Base-by-base conservation (phyloP, 345 rosid genomes). In the Melaleuca quinquenervia region DNA sequence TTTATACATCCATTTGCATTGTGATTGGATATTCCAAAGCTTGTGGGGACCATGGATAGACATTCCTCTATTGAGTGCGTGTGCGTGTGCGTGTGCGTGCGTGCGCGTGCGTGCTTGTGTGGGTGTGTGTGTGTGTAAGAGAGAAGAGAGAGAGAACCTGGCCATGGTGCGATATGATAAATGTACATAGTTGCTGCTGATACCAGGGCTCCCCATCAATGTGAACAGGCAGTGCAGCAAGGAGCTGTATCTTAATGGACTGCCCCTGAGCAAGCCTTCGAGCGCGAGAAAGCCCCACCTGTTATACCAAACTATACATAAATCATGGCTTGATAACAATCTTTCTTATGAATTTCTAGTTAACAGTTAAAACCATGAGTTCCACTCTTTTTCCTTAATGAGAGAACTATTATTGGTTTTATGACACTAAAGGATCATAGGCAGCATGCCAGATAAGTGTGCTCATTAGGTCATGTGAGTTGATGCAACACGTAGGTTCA, bases 131-230 rank as follows among this genome's bases (percentile, higher is more conserved):
- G 36, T 51, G 82, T 21, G 52, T 11, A 75, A 84, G 83, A 84
- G 64, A 83, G 89, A 87, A 82, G 89, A 85, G 89, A 90, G 82
- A 84, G 84, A 74, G 75, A 48, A 97, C 99, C 99, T 95, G 98
- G 86, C 99, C 95, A 86, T 97, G 98, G 90, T 97, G 99, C 5
- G 98, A 91, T 89, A 96, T 94, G 84, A 86, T 87, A 87, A 97
- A 83, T 27, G 96, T 93, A 87, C 99, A 96, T 1, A 96, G 96
- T 52, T 94, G 91, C 91, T 97, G 98, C 91, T 97, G 98, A 90
- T 32, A 91, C 99, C 99, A 97, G 82, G 98, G 99, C 83, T 97
- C 99, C 76, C 99, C 98, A 89, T 97, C 98, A 36, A 97, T 93
- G 88, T 97, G 98, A 87, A 97, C 98, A 83, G 98, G 98, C 62